Base-by-base conservation (phyloP, 495 filamentous ascomycete genomes). In the Hypoxylon fragiforme region DNA sequence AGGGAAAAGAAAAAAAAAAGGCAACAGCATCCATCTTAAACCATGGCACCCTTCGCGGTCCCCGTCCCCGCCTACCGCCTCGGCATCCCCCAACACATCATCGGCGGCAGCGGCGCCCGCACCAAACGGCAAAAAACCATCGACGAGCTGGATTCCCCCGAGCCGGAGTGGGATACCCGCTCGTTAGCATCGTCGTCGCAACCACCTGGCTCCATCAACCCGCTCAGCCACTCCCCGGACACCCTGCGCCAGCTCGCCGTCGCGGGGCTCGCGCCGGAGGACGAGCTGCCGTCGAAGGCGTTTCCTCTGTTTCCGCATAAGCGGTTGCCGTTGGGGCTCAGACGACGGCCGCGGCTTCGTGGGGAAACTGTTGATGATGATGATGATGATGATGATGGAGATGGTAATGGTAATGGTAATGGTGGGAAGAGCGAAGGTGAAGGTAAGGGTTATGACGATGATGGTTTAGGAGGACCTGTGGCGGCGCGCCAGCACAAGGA, bases 301-400 rank as follows among this genome's bases (percentile, higher is more conserved):
- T 44, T 71, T 44, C 73, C 66, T 0, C 51, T 60, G n/a, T 78
- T 78, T 37, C 75, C 75, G n/a, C 72, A 78, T 44, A 69, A 67
- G 28, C 65, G 64, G 3, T 38, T 67, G 24, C 66, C 48, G 12
- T 34, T 43, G 3, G 42, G 22, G 7, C 24, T n/a, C 20, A 40
- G 41, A 47, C 41, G 16, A 15, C 24, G 34, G 41, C 57, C 30
- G 21, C 59, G 7, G 31, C 53, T 32, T 13, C 24, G 24, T 4
- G 9, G 24, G 13, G 20, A 14, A 50, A n/a, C 18, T 2, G 34
- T 15, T n/a, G 37, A 22, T 6, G 21, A 11, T 1, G 34, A 21
- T 13, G 16, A 54, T 11, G 31, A 14, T 14, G 56, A 36, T n/a
- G n/a, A n/a, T n/a, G n/a, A n/a, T n/a, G n/a, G n/a, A n/a, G n/a